Percentiles rank a stretch among this genome's conserved stretches.
phyloP scores from a whole-genome alignment of 2,329 filamentous ascomycete species.

The Fusarium sp. region DNA sequence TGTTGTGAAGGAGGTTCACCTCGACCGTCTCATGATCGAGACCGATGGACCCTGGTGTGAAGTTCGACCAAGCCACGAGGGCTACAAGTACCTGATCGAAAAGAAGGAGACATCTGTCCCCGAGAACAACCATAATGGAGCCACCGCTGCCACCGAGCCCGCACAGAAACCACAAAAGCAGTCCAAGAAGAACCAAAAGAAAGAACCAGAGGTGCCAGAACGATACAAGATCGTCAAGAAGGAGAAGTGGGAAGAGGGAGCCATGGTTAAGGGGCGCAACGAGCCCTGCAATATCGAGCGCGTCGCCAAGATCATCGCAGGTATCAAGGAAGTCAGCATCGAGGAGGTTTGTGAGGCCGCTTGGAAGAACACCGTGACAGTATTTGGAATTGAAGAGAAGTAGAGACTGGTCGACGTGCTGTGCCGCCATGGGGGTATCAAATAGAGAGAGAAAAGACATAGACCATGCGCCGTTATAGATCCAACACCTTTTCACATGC shows the following conservation, averaged over 20 bases:
- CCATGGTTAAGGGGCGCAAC: slow-evolving; percentile 94
- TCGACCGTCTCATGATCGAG: slow-evolving; percentile 90
- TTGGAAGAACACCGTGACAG: slow-evolving; percentile 83
- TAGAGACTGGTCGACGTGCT: slow-evolving; percentile 30
- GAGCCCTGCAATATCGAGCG: slow-evolving; percentile 89
- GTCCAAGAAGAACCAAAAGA: slow-evolving; percentile 66
- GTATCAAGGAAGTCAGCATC: slow-evolving; percentile 82
- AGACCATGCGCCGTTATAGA: slow-evolving; percentile 41
- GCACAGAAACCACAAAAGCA: slow-evolving; percentile 52
- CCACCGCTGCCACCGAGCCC: slow-evolving; percentile 18
- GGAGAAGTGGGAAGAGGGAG: slow-evolving; percentile 89
- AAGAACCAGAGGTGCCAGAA: slow-evolving; percentile 74
- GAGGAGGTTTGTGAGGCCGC: slow-evolving; percentile 89
- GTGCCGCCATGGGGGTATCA: slow-evolving; percentile 49
- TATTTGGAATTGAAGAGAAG: slow-evolving; percentile 76
- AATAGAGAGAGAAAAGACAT: slow-evolving; percentile 46
- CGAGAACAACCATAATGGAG: slow-evolving; percentile 46
- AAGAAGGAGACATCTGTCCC: slow-evolving; percentile 48
- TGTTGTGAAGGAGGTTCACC: slow-evolving; percentile 82
- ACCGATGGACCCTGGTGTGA: slow-evolving; percentile 99
- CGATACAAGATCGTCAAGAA: slow-evolving; percentile 91
- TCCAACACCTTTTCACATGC: slow-evolving; percentile 55
- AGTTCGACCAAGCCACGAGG: slow-evolving; percentile 88
- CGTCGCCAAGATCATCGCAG: slow-evolving; percentile 89
- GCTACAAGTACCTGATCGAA: slow-evolving; percentile 75